Evolutionary conservation across 129 eudicot species (phyloP).

Genomic region (Gnaphalium uliginosum): DNA sequence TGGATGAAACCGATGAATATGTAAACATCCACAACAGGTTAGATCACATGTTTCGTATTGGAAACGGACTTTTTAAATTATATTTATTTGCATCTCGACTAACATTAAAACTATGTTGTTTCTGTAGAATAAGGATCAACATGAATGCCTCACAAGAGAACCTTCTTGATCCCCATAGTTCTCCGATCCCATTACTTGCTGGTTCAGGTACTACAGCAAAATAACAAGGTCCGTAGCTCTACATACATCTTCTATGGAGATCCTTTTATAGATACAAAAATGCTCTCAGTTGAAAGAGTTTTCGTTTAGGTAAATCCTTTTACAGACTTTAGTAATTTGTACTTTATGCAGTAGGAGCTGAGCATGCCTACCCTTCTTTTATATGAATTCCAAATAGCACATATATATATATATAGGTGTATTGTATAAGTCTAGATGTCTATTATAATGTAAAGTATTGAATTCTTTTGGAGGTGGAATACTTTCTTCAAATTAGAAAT

Average conservation of each 20-base stretch:
- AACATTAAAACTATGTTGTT: neutral
- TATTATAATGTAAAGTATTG: conserved; percentile 13
- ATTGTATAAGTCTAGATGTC: conserved; percentile 23
- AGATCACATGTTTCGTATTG: conserved; percentile 4
- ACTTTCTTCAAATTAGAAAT: neutral
- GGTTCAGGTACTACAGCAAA: conserved; percentile 31
- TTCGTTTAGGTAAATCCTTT: conserved; percentile 24
- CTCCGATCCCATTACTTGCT: conserved; percentile 30
- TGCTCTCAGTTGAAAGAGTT: conserved; percentile 18
- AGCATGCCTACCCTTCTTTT: conserved; percentile 11
- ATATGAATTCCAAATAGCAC: conserved; percentile 4
- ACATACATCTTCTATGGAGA: conserved; percentile 25
- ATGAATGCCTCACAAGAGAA: conserved; percentile 86
- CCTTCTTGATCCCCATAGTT: conserved; percentile 43
- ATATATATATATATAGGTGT: neutral
- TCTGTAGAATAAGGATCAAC: conserved; percentile 86
- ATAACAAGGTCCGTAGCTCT: conserved; percentile 20
- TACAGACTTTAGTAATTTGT: conserved; percentile 16
- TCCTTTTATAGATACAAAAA: conserved; percentile 2
- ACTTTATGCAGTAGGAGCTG: conserved; percentile 18
- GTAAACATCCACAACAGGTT: conserved; percentile 97
- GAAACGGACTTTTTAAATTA: neutral
- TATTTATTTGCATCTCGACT: neutral
- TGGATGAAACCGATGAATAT: conserved; percentile 98
- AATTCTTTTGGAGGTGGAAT: neutral